phyloP scores from a whole-genome alignment of 1,284 basidiomycete genomes.

The Trichosporon coremiiforme region DNA sequence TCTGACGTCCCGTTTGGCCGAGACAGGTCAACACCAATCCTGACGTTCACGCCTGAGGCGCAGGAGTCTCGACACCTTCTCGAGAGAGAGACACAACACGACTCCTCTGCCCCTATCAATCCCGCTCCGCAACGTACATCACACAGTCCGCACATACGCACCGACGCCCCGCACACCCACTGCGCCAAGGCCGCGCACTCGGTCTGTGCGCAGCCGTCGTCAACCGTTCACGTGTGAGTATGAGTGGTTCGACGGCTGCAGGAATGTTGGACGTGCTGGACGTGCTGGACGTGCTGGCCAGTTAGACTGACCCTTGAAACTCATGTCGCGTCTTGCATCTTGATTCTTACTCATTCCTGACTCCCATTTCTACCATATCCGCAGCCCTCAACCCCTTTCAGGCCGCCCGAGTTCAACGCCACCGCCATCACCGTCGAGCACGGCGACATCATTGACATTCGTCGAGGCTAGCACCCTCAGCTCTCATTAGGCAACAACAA shows the following conservation, averaged over 20 bases:
- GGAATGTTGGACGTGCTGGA: background rate
- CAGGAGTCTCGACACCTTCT: no score
- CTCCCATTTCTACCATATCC: no score
- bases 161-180: background rate
- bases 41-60: no score
- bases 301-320: background rate
- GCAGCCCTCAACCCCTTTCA: no score
- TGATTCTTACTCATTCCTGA: background rate
- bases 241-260: background rate
- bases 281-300: background rate
- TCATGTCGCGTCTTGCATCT: background rate
- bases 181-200: background rate
- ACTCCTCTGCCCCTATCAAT: no score
- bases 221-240: background rate
- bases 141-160: background rate
- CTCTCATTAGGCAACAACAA: background rate
- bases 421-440: no score
- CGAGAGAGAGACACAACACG: no score
- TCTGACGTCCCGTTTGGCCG: no score
- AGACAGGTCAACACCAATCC: no score
- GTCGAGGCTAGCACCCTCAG: no score
- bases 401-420: no score
- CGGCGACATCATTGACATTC: no score
- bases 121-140: background rate
- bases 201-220: conserved; percentile 2